Evolutionary conservation across 495 filamentous ascomycete species (phyloP).

Genomic region (Penicillium fimorum): DNA sequence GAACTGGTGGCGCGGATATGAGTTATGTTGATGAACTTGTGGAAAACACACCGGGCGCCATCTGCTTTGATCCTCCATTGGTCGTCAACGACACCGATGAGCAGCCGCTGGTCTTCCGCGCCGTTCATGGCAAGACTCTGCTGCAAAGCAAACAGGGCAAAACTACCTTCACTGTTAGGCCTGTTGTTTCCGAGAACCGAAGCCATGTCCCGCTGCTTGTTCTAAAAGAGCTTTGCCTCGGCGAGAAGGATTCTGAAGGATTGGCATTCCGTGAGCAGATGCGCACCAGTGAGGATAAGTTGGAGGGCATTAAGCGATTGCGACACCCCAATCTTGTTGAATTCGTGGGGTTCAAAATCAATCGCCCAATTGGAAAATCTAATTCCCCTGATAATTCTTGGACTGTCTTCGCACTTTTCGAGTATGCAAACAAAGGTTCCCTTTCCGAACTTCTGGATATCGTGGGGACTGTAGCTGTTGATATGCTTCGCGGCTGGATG

Average conservation of each 20-base stretch:
- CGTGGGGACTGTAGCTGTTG: conserved; percentile 66
- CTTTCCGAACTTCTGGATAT: conserved; percentile 78
- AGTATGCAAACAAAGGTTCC: conserved; percentile 77
- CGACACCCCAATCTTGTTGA: conserved; percentile 75
- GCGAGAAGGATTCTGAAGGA: conserved; percentile 39
- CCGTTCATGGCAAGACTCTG: conserved; percentile 61
- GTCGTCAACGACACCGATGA: conserved; percentile 57
- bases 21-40: conserved; percentile 30
- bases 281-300: conserved; percentile 66
- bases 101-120: conserved; percentile 57
- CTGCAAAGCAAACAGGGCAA: conserved; percentile 55
- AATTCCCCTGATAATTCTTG: conserved; percentile 49
- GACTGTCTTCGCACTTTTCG: conserved; percentile 78
- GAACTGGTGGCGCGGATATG: conserved; percentile 36
- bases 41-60: conserved; percentile 43
- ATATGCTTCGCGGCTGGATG: conserved; percentile 78
- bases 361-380: conserved; percentile 34
- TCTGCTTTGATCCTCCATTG: conserved; percentile 72
- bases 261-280: conserved; percentile 52
- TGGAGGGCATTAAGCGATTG: conserved; percentile 71
- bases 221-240: conserved; percentile 57
- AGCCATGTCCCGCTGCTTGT: conserved; percentile 58
- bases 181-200: conserved; percentile 52
- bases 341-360: conserved; percentile 78
- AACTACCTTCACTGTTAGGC: conserved; percentile 65